Base-by-base conservation (phyloP, 768 basidiomycete species). In the Suillus americanus region DNA sequence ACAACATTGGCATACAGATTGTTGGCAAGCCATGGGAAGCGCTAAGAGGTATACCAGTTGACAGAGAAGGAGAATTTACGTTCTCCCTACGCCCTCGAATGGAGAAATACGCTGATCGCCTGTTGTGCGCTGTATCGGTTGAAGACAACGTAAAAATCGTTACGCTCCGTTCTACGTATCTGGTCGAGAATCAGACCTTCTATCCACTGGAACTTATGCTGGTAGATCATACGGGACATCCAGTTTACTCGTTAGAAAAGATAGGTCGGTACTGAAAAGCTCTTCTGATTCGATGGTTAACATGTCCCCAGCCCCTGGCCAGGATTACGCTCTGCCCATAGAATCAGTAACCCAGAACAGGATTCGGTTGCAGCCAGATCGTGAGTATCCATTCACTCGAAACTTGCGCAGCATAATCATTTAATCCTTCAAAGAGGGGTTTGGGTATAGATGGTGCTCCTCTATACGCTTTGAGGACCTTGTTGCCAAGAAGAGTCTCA, bases 61-160 rank as follows among this genome's bases (percentile, higher is more conserved):
- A 99, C 71, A 83, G 88, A 46, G 97, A 98, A 77, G 97, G 97
- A 56, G 94, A 97, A 75, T 95, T 87, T 72, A 83, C 90, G 13
- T 95, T 95, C 71, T 83, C 88, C 1, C 82, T 99, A n/a, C 88
- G 94, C 9, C 95, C 97, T 14, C 83, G 87, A 66, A 84, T 80
- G 12, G 83, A 91, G 46, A 90, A 89, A 72, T 87, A 91, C 66
- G 84, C 87, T 3, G 86, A 91, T 72, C 90, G 95, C 28, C 77
- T 99, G 35, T 83, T 97, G 5, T 96, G 94, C 73, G 95, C 97
- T 68, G 87, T 99, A 66, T 88, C 86, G 64, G 89, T 99, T 25
- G 83, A 94, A 70, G 90, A 95, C 71, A 97, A 94, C 71, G 91
- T 96, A 72, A 99, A 99, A 79, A 78, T 96, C 62, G 92, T 99